These are phyloP conservation scores for Aurantiochytrium sp. DNA, from an alignment of 108 stramenopile species.

Conservation along the genomic window DNA sequence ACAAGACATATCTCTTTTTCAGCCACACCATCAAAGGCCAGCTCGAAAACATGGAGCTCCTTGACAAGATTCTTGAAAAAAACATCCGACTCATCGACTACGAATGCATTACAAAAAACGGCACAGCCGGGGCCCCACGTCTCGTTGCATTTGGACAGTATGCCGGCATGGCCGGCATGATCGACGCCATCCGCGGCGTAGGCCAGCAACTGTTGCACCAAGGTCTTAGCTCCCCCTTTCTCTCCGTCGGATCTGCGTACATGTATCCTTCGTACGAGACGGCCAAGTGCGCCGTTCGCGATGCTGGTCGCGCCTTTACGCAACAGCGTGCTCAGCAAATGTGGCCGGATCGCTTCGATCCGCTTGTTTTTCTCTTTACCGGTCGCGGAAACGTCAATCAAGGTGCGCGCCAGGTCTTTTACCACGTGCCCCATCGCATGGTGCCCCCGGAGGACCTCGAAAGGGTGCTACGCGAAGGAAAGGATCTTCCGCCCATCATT, in stretches of 20 bases:
- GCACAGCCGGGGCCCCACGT: conserved; percentile 41
- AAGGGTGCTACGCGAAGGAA: neutral
- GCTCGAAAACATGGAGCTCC: conserved; percentile 60
- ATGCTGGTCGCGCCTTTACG: conserved; percentile 37
- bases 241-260: conserved; percentile 58
- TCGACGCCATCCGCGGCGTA: conserved; percentile 64
- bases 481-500: conserved; percentile 35
- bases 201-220: conserved; percentile 62
- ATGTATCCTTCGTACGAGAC: conserved; percentile 57
- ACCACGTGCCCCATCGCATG: conserved; percentile 65
- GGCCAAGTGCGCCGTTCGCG: conserved; percentile 41
- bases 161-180: conserved; percentile 75
- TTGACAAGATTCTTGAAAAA: conserved; percentile 56
- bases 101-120: conserved; percentile 57
- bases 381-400: conserved; percentile 61
- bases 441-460: conserved; percentile 57
- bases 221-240: conserved; percentile 64
- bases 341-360: conserved; percentile 30
- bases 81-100: conserved; percentile 70
- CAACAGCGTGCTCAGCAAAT: neutral
- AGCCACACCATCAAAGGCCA: conserved; percentile 50
- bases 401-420: conserved; percentile 65
- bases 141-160: conserved; percentile 76
- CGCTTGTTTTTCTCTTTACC: conserved; percentile 65
- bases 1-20: conserved; percentile 71